Conservation (phyloP, 345 rosid genomes). For the Clausena lansium region DNA sequence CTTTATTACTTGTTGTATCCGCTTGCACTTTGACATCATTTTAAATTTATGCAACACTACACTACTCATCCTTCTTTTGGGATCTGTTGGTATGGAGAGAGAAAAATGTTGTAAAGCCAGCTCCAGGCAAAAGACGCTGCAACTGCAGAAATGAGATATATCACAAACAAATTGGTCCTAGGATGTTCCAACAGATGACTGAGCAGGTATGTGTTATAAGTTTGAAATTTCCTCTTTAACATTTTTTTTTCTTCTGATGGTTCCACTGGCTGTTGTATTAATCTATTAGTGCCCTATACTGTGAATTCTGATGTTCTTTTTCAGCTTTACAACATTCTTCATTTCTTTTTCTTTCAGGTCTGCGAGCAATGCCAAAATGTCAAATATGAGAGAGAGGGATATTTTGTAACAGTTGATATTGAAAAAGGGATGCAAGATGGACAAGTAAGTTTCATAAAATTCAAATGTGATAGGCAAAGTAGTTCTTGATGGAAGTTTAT, state of each 20-base stretch:
- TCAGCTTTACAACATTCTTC: slow-evolving; percentile 4
- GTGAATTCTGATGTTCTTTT: not conserved
- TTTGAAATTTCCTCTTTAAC: not conserved
- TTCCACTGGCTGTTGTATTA: not conserved
- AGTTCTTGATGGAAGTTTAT: not conserved
- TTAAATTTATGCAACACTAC: too few species aligned
- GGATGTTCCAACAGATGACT: slow-evolving; percentile 99
- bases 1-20: too few species aligned
- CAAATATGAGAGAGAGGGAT: slow-evolving; percentile 83
- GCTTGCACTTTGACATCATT: too few species aligned
- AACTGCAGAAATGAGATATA: slow-evolving; percentile 98
- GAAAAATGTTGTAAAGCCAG: slow-evolving; percentile 85
- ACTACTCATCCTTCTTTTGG: not conserved
- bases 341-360: slow-evolving; percentile 50
- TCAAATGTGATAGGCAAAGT: not conserved
- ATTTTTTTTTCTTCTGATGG: not conserved
- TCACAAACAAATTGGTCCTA: slow-evolving; percentile 98
- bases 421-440: slow-evolving; percentile 99
- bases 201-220: slow-evolving; percentile 61
- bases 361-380: slow-evolving; percentile 98
- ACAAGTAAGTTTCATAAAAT: slow-evolving; percentile 37
- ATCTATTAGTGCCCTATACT: not conserved
- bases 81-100: slow-evolving; percentile 88
- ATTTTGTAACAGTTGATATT: slow-evolving; percentile 88
- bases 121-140: slow-evolving; percentile 92